Percentiles rank a stretch among this genome's conserved stretches.
Conservation (phyloP, 495 filamentous ascomycete genomes). For the Penicillium roqueforti region DNA sequence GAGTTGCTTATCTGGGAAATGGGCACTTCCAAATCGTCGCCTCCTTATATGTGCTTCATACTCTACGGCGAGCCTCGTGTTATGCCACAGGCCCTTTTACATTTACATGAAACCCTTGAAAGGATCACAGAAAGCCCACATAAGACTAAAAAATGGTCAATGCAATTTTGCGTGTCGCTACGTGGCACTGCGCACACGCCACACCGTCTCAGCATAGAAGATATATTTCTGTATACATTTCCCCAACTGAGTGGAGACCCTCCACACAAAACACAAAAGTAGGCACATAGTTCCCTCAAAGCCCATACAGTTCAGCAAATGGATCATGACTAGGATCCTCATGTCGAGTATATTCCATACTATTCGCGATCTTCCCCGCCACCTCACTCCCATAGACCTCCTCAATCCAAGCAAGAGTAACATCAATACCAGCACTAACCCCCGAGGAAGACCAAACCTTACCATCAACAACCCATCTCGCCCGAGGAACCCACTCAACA, state of each 20-base stretch:
- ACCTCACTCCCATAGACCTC: constrained; percentile 15
- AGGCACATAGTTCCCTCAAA: not conserved
- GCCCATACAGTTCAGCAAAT: constrained; percentile 21
- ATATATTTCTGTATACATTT: not conserved
- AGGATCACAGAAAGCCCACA: not conserved
- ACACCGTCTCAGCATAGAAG: not conserved
- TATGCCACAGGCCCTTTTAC: too few relatives aligned
- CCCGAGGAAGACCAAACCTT: constrained; percentile 65
- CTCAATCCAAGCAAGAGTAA: constrained; percentile 34
- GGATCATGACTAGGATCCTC: constrained; percentile 18
- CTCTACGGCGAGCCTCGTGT: not conserved
- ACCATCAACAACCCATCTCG: constrained; percentile 63
- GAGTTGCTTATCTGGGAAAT: too few relatives aligned
- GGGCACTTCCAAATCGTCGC: not conserved
- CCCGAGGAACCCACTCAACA: constrained; percentile 56
- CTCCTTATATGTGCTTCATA: not conserved
- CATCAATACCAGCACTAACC: constrained; percentile 63
- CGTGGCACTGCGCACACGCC: not conserved
- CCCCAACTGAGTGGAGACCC: not conserved
- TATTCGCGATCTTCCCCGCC: constrained; percentile 13
- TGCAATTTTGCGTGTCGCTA: not conserved
- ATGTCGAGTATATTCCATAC: constrained; percentile 20
- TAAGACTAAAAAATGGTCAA: too few relatives aligned
- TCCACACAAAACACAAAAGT: not conserved
- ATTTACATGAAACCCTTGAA: too few relatives aligned